Conservation (phyloP, 345 rosid genomes). For the Nasturtium officinale region DNA sequence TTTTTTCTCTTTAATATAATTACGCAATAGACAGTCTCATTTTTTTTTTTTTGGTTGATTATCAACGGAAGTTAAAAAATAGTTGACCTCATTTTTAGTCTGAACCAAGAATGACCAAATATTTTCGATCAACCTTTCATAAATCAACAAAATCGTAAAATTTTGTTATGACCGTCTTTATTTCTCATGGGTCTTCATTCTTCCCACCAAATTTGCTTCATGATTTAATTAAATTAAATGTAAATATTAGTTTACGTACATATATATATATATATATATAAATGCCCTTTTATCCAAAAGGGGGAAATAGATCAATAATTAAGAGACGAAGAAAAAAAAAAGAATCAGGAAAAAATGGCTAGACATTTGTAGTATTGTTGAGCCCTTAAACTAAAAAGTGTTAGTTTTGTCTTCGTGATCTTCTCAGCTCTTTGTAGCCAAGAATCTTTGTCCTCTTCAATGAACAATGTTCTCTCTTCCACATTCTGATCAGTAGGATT, state of each 20-base stretch:
- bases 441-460: conserved; percentile 37
- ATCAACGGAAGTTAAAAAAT: too few relatives aligned
- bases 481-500: conserved; percentile 44
- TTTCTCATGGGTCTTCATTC: too few relatives aligned
- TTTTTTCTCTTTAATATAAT: too few relatives aligned
- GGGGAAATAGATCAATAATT: conserved; percentile 24
- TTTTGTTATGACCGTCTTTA: too few relatives aligned
- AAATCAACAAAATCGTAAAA: too few relatives aligned
- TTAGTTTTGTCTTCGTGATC: conserved; percentile 35
- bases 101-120: too few relatives aligned
- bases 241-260: conserved; percentile 7
- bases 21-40: too few relatives aligned
- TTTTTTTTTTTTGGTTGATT: too few relatives aligned
- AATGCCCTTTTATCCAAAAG: conserved; percentile 5
- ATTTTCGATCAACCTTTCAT: too few relatives aligned
- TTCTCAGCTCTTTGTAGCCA: conserved; percentile 41
- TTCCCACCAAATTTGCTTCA: not conserved
- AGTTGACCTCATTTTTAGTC: too few relatives aligned
- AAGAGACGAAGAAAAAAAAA: not conserved
- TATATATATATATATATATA: not conserved
- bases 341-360: conserved; percentile 26
- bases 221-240: not conserved
- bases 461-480: conserved; percentile 37
- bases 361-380: conserved; percentile 40
- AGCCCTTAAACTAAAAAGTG: conserved; percentile 27